Base-by-base conservation (phyloP, 2,329 filamentous ascomycete species). In the Didymella exigua region DNA sequence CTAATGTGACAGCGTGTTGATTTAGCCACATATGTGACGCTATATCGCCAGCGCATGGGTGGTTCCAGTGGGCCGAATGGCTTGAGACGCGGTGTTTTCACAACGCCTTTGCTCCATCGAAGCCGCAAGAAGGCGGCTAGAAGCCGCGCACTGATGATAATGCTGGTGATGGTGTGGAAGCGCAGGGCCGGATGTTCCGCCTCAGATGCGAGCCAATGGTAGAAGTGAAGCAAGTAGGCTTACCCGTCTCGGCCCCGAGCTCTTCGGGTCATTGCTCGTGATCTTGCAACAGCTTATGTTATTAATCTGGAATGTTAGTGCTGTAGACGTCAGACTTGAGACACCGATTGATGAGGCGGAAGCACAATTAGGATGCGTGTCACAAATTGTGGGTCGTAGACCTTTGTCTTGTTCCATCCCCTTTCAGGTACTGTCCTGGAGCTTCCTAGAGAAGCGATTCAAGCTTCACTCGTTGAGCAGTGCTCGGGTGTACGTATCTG, bases 401-500 rank as follows among this genome's bases (percentile, higher is more conserved):
- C 51, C 54, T 56, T 31, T 63, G 60, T 69, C 61, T 61, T 56
- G 66, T 60, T 54, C 61, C 60, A 64, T 66, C 66, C 65, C 60
- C 49, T 62, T 68, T 67, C 56, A 66, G 67, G 59, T 65, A 66
- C 67, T 58, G 68, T 65, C 54, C 43, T 62, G 56, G 63, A 64
- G 58, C 59, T 61, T 56, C 50, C 60, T 59, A 60, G 63, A 56
- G 63, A 65, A 62, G 67, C 56, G 57, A 61, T 61, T 43, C 62
- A 57, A 67, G 65, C 70, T 71, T 73, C 70, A 73, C 68, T 73
- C 60, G 53, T 57, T 62, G 64, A 65, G 57, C 67, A 59, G 56
- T 65, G 67, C 64, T 66, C 49, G 49, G 53, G 29, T 49, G 58
- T 66, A 61, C 55, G 61, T 59, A 60, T 60, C 59, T 45, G 49